These are phyloP conservation scores for Globisporangium mamillatum DNA, from an alignment of 352 stramenopile genomes.

Conservation along the genomic window DNA sequence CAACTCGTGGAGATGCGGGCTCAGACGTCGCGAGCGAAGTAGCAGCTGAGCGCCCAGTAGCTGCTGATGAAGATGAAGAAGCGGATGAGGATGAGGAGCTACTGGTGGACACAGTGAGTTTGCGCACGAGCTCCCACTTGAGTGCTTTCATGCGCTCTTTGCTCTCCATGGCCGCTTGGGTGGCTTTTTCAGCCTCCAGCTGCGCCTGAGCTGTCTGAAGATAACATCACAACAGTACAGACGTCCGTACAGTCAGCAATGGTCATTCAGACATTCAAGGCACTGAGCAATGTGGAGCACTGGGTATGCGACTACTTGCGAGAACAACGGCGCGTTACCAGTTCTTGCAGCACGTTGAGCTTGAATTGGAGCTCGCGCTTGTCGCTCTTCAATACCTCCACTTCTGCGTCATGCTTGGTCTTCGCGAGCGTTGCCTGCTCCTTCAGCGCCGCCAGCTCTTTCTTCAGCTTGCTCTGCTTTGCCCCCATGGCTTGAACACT, in stretches of 20 bases:
- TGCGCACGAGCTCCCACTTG: constrained; percentile 73
- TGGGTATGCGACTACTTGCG: not conserved
- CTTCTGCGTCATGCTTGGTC: constrained; percentile 38
- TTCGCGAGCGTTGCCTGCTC: constrained; percentile 26
- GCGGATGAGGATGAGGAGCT: constrained; percentile 9
- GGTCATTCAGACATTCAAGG: not conserved
- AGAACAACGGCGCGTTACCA: constrained; percentile 23
- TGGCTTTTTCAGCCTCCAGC: constrained; percentile 47
- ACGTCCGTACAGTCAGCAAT: no score
- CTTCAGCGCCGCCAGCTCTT: constrained; percentile 51
- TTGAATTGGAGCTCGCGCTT: constrained; percentile 61
- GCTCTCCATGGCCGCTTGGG: constrained; percentile 29
- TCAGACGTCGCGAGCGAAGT: constrained; percentile 17
- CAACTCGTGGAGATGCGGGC: constrained; percentile 27
- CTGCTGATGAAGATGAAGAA: not conserved
- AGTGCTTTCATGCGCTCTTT: constrained; percentile 70
- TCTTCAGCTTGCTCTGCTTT: constrained; percentile 57
- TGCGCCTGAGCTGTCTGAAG: constrained; percentile 34
- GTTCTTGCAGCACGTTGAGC: constrained; percentile 47
- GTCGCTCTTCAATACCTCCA: constrained; percentile 38
- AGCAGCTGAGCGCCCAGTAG: not conserved
- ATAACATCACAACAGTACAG: not conserved
- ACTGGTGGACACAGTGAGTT: constrained; percentile 27
- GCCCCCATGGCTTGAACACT: constrained; percentile 36
- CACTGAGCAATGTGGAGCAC: not conserved